phyloP scores from a whole-genome alignment of 495 filamentous ascomycete genomes.

The Aspergillus egyptiacus region DNA sequence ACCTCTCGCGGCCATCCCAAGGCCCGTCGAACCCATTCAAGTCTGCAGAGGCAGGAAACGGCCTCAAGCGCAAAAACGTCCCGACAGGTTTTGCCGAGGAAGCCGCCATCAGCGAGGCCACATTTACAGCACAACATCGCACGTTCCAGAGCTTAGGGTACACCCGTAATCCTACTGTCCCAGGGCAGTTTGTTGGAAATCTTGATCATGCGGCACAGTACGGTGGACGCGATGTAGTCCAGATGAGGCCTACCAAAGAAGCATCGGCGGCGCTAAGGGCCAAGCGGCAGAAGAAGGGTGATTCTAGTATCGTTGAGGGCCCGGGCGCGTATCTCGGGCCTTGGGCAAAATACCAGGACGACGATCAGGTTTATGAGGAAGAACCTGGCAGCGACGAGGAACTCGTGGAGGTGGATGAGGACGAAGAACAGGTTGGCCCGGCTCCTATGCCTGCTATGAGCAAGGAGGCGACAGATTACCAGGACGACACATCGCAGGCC shows the following conservation, averaged over 20 bases:
- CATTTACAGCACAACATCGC: constrained; percentile 75
- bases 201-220: constrained; percentile 43
- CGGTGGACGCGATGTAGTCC: constrained; percentile 52
- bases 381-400: constrained; percentile 71
- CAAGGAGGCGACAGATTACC: constrained; percentile 57
- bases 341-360: constrained; percentile 79
- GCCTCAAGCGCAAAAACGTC: constrained; percentile 79
- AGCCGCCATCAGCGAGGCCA: constrained; percentile 79
- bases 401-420: constrained; percentile 59
- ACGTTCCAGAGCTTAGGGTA: constrained; percentile 64
- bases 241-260: constrained; percentile 60
- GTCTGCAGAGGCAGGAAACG: constrained; percentile 47
- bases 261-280: constrained; percentile 56
- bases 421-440: constrained; percentile 36
- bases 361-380: constrained; percentile 57
- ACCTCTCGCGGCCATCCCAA: constrained; percentile 60
- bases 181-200: constrained; percentile 50
- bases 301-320: constrained; percentile 76
- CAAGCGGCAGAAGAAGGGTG: constrained; percentile 77
- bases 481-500: constrained; percentile 45
- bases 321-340: constrained; percentile 84
- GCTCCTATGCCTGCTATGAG: constrained; percentile 47
- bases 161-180: constrained; percentile 48
- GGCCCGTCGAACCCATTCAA: constrained; percentile 82
- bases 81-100: constrained; percentile 87